phyloP scores from a whole-genome alignment of 108 stramenopile species.

The Nitzschia inconspicua region DNA sequence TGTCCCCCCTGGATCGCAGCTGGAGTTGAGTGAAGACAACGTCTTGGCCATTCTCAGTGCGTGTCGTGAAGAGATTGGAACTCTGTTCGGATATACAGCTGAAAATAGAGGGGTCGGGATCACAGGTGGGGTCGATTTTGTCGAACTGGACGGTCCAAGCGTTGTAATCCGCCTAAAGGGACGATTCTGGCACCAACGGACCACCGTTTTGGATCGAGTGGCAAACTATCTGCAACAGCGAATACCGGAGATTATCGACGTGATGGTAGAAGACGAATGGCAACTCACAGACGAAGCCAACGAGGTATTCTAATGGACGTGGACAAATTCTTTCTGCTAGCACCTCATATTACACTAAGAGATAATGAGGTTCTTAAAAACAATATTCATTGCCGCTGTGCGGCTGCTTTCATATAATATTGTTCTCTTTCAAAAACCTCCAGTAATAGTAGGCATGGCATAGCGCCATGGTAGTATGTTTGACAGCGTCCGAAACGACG shows the following conservation, averaged over 20 bases:
- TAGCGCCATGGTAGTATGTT: no score
- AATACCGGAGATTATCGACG: conserved; percentile 87
- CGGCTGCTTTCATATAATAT: no score
- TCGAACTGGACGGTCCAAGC: conserved; percentile 88
- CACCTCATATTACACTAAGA: no score
- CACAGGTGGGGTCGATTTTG: conserved; percentile 93
- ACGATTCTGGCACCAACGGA: conserved; percentile 91
- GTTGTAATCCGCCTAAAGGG: conserved; percentile 65
- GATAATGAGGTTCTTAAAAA: no score
- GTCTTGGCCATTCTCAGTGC: conserved; percentile 70
- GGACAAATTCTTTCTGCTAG: no score
- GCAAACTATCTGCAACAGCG: conserved; percentile 63
- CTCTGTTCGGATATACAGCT: conserved; percentile 89
- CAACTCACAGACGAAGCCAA: conserved; percentile 84
- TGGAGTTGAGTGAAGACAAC: conserved; percentile 66
- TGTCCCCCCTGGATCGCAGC: conserved; percentile 43
- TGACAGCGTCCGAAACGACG: no score
- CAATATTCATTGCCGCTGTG: no score
- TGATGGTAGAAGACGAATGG: conserved; percentile 71
- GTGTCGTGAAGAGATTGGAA: conserved; percentile 80
- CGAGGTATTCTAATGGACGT: no score
- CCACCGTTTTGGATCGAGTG: conserved; percentile 76
- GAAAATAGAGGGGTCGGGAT: conserved; percentile 94
- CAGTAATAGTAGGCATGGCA: no score
- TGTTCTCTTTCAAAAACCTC: no score